phyloP scores from a whole-genome alignment of 1,284 basidiomycete genomes.

The Ustilago bromivora region DNA sequence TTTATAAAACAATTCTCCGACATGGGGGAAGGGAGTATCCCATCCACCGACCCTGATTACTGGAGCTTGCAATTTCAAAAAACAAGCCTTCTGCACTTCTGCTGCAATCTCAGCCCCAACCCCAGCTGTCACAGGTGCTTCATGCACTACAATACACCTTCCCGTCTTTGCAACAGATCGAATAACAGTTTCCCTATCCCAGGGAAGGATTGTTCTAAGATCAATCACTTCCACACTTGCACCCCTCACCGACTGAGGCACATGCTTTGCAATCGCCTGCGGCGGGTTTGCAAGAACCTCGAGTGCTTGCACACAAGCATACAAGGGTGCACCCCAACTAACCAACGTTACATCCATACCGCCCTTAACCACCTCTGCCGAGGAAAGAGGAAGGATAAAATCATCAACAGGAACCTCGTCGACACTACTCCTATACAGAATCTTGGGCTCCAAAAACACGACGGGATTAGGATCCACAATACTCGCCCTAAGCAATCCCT shows the following conservation, averaged over 20 bases:
- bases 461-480: slow-evolving; percentile 93
- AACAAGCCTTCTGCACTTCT: slow-evolving; percentile 58
- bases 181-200: slow-evolving; percentile 78
- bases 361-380: slow-evolving; percentile 79
- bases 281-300: slow-evolving; percentile 79
- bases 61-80: slow-evolving; percentile 60
- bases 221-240: slow-evolving; percentile 90
- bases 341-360: slow-evolving; percentile 88
- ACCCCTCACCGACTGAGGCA: slow-evolving; percentile 78
- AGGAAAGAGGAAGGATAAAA: slow-evolving; percentile 81
- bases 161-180: slow-evolving; percentile 59
- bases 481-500: slow-evolving; percentile 84
- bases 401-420: slow-evolving; percentile 93
- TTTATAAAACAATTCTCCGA: slow-evolving; percentile 61
- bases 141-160: slow-evolving; percentile 62
- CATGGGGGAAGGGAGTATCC: slow-evolving; percentile 62
- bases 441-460: slow-evolving; percentile 93
- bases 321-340: slow-evolving; percentile 91
- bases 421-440: slow-evolving; percentile 86
- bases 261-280: slow-evolving; percentile 75
- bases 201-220: slow-evolving; percentile 87
- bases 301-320: slow-evolving; percentile 85
- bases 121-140: slow-evolving; percentile 61
- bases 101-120: slow-evolving; percentile 62
- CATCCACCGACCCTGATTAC: slow-evolving; percentile 50